Base-by-base conservation (phyloP, 257 asterid genomes). In the Solanum sitiens region DNA sequence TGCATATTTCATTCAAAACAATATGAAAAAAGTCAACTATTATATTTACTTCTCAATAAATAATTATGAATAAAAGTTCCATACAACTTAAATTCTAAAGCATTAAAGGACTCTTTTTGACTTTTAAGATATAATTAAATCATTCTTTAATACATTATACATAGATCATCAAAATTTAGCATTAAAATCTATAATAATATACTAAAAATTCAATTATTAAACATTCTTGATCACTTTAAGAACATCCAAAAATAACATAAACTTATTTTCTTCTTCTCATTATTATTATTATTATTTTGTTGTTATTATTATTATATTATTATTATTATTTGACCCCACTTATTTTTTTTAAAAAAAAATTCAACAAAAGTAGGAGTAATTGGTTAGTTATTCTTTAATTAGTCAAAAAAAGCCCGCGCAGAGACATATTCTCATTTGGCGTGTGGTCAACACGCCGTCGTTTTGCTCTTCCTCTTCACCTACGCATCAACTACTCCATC, bases 381-480 rank as follows among this genome's bases (percentile, higher is more conserved):
- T 33, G 37, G 75, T 68, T 68, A 27, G 75, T 68, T 68, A 68
- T 68, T 27, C 20, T n/a, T 40, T 13, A 39, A 40, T 11, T 44
- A 42, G 87, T 86, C 87, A 86, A 45, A n/a, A 12, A 86, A 68
- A 75, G 87, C 87, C 82, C 65, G 80, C 87, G 80, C 5, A 47
- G 80, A 71, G 59, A 85, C 65, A 27, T 33, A 16, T 87, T 71
- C 86, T 27, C 5, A 21, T n/a, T 65, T 56, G 90, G 90, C 90
- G 90, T 91, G 93, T 89, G 90, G 82, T 71, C 44, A n/a, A 86
- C 89, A 88, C 90, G 91, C 18, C 87, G 86, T 87, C 90, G 77
- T 91, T 87, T 85, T 59, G 23, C 21, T 42, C 18, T 50, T 67
- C 20, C 37, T 65, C 23, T 27, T 40, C 42, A 37, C 50, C 74